Evolutionary conservation across 148 eudicot species (phyloP), one percentile per base, ranked within the genome.

Genomic region (Tetragonia tetragonoides): DNA sequence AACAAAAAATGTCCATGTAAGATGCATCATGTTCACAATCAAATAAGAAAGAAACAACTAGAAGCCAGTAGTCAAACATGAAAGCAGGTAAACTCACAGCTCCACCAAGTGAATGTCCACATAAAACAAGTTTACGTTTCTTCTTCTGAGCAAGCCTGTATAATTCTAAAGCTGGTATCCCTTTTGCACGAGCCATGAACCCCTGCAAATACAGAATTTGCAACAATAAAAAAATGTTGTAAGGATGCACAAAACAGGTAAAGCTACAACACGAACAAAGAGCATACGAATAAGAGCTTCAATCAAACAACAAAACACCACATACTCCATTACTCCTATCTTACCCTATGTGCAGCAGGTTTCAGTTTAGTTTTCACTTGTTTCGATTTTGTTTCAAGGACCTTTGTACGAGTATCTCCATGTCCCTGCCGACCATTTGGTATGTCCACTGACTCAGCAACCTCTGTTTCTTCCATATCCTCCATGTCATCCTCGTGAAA

Each of bases 61-160:
- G 49, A 12, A 67, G 42, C 76, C 16, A 0, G 69, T n/a, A 41
- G 60, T 37, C 60, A 72, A 72, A 77, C 63, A 60, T 56, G 73
- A 81, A 24, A 38, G 53, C 62, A 66, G 78, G 59, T 28, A 60
- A 63, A 82, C 97, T 89, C 85, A 95, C 99, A 77, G 99, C 99
- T 88, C 99, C 99, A 74, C 99, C 99, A 76, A 95, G 98, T 78
- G 99, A 95, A 89, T 95, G 99, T 57, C 99, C 99, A 88, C 99
- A 95, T 40, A 95, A 77, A 69, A 95, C 99, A 75, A 95, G 99
- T 82, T 93, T 95, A 24, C 92, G 82, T 70, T 88, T 91, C 89
- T 95, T 95, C 79, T 87, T 95, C 85, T 93, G 99, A 74, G 99
- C 99, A 81, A 95, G 97, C 87, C 85, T 91, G 84, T 93, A 95